Percentiles rank a stretch among this genome's conserved stretches.
phyloP scores from a whole-genome alignment of 805 yeast species.

The Wickerhamiella vanderwaltii region DNA sequence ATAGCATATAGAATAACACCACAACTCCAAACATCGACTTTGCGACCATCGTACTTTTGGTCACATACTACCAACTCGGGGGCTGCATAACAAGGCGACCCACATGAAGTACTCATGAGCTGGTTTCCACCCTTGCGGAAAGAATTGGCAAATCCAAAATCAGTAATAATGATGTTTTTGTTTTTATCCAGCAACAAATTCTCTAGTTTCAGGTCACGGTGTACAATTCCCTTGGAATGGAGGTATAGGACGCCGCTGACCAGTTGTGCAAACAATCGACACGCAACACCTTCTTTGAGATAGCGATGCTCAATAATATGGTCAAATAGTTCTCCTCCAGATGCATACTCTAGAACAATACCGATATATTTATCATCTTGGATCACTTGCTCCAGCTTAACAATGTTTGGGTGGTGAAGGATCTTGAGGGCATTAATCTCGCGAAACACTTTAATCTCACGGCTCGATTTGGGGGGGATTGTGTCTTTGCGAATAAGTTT shows the following conservation, averaged over 20 bases:
- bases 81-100: slow-evolving; percentile 97
- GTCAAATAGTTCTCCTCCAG: slow-evolving; percentile 94
- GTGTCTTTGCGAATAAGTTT: slow-evolving; percentile 81
- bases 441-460: slow-evolving; percentile 79
- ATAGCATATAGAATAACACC: slow-evolving; percentile 93
- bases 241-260: slow-evolving; percentile 87
- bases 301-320: slow-evolving; percentile 77
- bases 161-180: slow-evolving; percentile 75
- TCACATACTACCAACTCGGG: slow-evolving; percentile 88
- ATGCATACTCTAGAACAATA: slow-evolving; percentile 89
- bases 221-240: slow-evolving; percentile 71
- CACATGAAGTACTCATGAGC: slow-evolving; percentile 88
- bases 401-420: slow-evolving; percentile 86
- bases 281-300: slow-evolving; percentile 76
- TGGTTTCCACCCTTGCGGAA: slow-evolving; percentile 39
- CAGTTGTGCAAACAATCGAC: slow-evolving; percentile 80
- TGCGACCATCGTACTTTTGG: slow-evolving; percentile 78
- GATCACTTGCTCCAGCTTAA: slow-evolving; percentile 78
- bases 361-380: slow-evolving; percentile 93
- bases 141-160: slow-evolving; percentile 91
- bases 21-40: slow-evolving; percentile 94
- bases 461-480: slow-evolving; percentile 73
- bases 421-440: slow-evolving; percentile 78
- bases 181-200: slow-evolving; percentile 70
- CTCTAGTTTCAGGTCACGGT: slow-evolving; percentile 65